These are phyloP conservation scores for Bipolaris zeicola DNA, from an alignment of 2,329 filamentous ascomycete genomes.

Conservation along the genomic window DNA sequence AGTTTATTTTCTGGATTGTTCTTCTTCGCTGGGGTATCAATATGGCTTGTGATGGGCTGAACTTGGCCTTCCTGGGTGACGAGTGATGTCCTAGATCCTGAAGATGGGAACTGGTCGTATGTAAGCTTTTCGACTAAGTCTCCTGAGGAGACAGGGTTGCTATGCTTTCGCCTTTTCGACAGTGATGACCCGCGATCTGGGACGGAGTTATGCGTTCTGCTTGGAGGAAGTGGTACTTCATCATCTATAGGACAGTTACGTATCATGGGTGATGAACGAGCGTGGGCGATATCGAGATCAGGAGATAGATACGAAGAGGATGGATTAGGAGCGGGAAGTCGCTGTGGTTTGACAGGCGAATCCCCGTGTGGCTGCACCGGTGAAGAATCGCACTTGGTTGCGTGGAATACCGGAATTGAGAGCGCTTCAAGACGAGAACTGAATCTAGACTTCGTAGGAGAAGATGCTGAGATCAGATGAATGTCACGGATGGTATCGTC, in stretches of 20 bases:
- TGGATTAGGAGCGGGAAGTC: not conserved
- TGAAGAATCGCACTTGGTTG: constrained; percentile 8
- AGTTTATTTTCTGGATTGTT: constrained; percentile 9
- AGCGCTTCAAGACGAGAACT: constrained; percentile 20
- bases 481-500: constrained; percentile 12
- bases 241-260: not conserved
- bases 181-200: not conserved
- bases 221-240: not conserved
- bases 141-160: constrained; percentile 16
- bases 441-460: constrained; percentile 32
- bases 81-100: not conserved
- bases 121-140: constrained; percentile 5
- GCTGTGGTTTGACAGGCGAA: constrained; percentile 15
- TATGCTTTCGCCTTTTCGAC: constrained; percentile 1
- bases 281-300: constrained; percentile 13
- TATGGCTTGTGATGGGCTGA: not conserved
- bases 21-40: not conserved
- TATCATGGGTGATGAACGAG: constrained; percentile 13
- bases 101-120: constrained; percentile 4
- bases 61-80: not conserved
- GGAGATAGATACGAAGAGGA: constrained; percentile 2
- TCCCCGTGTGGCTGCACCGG: constrained; percentile 15
- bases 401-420: constrained; percentile 21
- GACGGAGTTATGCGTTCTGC: not conserved
- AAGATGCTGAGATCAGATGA: constrained; percentile 26